These are phyloP conservation scores for Populus tomentosa DNA, from an alignment of 441 rosid genomes.

Conservation along the genomic window DNA sequence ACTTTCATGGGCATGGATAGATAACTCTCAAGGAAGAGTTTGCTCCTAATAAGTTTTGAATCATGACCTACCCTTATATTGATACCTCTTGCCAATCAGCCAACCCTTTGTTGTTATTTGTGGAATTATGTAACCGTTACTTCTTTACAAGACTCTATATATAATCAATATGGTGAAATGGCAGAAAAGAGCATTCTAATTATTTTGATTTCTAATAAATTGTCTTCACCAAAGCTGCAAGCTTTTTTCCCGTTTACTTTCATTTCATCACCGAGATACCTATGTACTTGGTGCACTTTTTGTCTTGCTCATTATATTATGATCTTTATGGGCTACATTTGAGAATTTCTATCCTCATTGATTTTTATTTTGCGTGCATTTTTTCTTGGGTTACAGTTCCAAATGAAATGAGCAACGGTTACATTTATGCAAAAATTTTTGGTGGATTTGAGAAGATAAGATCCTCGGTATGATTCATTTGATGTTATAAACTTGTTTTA, in stretches of 20 bases:
- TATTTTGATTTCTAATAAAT: not conserved
- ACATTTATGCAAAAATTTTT: slow-evolving; percentile 87
- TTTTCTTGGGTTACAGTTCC: slow-evolving; percentile 48
- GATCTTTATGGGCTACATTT: slow-evolving; percentile 3
- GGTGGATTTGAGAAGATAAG: slow-evolving; percentile 95
- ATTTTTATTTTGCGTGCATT: not conserved
- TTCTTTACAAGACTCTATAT: not conserved
- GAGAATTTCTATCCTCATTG: not conserved
- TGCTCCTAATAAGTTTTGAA: not conserved
- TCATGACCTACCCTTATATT: not conserved
- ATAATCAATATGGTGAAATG: not conserved
- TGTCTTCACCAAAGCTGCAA: not conserved
- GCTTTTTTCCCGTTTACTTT: not conserved
- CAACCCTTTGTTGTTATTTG: not conserved
- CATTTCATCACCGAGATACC: not conserved
- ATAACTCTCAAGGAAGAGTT: not conserved
- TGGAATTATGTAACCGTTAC: not conserved
- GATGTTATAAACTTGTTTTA: slow-evolving; percentile 12
- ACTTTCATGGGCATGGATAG: not conserved
- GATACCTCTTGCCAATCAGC: not conserved
- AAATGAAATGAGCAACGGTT: slow-evolving; percentile 53
- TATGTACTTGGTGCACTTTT: not conserved
- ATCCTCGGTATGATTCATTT: slow-evolving; percentile 67
- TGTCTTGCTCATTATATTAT: slow-evolving; percentile 5
- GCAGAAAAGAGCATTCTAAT: not conserved